phyloP scores from a whole-genome alignment of 1,139 yeast species.

The Debaryomyces udenii region DNA sequence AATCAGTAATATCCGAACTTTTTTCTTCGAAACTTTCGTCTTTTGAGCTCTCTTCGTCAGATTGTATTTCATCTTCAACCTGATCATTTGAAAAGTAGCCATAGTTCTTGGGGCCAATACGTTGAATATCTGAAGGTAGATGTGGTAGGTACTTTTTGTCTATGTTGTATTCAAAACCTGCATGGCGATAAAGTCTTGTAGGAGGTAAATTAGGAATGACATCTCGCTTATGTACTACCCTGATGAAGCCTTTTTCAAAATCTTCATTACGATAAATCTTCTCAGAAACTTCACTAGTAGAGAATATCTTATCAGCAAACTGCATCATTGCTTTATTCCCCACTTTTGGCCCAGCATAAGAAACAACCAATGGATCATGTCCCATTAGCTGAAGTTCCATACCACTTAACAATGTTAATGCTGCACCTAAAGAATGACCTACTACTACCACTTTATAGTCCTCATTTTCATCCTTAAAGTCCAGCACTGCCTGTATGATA shows the following conservation, averaged over 20 bases:
- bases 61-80: slow-evolving; percentile 3
- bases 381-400: slow-evolving; percentile 59
- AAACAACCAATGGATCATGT: slow-evolving; percentile 52
- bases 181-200: slow-evolving; percentile 40
- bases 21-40: too few relatives aligned
- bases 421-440: slow-evolving; percentile 80
- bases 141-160: slow-evolving; percentile 51
- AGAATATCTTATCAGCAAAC: slow-evolving; percentile 55
- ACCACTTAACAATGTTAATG: slow-evolving; percentile 62
- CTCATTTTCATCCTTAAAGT: slow-evolving; percentile 36
- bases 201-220: slow-evolving; percentile 64
- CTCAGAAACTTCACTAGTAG: slow-evolving; percentile 29
- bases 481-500: slow-evolving; percentile 35
- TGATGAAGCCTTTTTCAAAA: slow-evolving; percentile 38
- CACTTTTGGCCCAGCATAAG: slow-evolving; percentile 64
- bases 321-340: slow-evolving; percentile 55
- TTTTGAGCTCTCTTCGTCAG: slow-evolving; percentile 1
- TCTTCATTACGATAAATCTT: slow-evolving; percentile 14
- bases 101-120: slow-evolving; percentile 16
- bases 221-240: slow-evolving; percentile 62
- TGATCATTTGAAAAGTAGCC: background rate
- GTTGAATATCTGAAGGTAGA: slow-evolving; percentile 33
- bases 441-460: slow-evolving; percentile 54
- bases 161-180: slow-evolving; percentile 55
- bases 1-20: too few relatives aligned